Conservation (phyloP, 208 protist species). For the Phytomonas sp. region DNA sequence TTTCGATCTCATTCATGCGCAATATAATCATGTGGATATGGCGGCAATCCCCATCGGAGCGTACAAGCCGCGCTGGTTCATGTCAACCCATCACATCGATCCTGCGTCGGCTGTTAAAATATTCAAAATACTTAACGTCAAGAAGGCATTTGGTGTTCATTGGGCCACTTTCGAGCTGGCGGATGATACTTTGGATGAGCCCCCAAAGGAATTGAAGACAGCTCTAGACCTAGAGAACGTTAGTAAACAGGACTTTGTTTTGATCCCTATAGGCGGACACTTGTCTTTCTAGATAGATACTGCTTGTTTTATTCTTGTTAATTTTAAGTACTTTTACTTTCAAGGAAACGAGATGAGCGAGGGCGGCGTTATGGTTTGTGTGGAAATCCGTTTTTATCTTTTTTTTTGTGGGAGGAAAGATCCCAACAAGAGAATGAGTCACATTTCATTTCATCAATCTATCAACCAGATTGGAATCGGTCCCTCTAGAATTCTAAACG, state of each 20-base stretch:
- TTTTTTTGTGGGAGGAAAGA: too few relatives aligned
- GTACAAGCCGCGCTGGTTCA: conserved; percentile 66
- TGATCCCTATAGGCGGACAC: conserved; percentile 30
- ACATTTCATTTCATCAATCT: too few relatives aligned
- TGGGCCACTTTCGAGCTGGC: conserved; percentile 81
- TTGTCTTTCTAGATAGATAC: conserved; percentile 23
- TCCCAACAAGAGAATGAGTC: too few relatives aligned
- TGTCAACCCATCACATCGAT: conserved; percentile 49
- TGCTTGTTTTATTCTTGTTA: neutral
- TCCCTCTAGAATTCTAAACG: too few relatives aligned
- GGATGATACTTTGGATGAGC: conserved; percentile 70
- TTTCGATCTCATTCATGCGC: conserved; percentile 39
- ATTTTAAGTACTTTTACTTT: neutral
- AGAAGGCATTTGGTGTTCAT: conserved; percentile 58
- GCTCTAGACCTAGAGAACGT: conserved; percentile 19
- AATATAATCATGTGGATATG: conserved; percentile 45
- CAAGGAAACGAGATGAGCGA: neutral
- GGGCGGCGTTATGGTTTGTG: too few relatives aligned
- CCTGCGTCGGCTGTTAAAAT: conserved; percentile 67
- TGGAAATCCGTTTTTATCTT: too few relatives aligned
- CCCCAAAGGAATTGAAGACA: conserved; percentile 28
- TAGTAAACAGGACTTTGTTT: conserved; percentile 16
- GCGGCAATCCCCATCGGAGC: conserved; percentile 79
- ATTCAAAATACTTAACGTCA: conserved; percentile 42
- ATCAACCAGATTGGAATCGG: too few relatives aligned